Conservation (phyloP, 1,139 yeast species). For the Wickerhamiella infanticola region DNA sequence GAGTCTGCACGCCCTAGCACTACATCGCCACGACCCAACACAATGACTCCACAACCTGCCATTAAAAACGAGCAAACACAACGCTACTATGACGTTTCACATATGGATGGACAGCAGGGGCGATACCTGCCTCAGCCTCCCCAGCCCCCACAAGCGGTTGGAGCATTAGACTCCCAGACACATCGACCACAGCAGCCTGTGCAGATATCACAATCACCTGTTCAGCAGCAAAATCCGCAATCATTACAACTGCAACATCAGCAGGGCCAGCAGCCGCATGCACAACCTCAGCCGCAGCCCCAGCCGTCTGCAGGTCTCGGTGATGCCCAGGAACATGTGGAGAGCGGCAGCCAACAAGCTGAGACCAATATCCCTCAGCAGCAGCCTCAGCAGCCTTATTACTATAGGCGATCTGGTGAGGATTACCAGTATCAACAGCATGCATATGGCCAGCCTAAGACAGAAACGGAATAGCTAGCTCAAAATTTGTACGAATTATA, state of each 20-base stretch:
- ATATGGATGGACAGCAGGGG: too few relatives aligned
- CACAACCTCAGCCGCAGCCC: conserved; percentile 1
- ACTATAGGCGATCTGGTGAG: conserved; percentile 2
- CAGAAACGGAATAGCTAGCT: background rate
- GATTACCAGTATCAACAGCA: conserved; percentile 1
- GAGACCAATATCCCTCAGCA: background rate
- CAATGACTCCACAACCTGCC: too few relatives aligned
- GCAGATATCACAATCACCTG: too few relatives aligned
- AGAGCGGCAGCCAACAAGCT: background rate
- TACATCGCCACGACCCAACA: too few relatives aligned
- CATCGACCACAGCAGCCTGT: too few relatives aligned
- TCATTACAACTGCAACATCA: background rate
- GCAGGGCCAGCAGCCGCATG: conserved; percentile 3
- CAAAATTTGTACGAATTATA: too few relatives aligned
- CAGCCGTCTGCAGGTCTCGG: background rate
- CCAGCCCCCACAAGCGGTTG: background rate
- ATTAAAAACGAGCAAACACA: too few relatives aligned
- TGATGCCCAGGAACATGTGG: background rate
- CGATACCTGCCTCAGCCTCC: conserved; percentile 1
- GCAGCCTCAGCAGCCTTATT: conserved; percentile 3
- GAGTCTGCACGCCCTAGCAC: too few relatives aligned
- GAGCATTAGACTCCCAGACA: too few relatives aligned
- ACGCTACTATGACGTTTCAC: too few relatives aligned
- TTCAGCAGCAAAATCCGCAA: too few relatives aligned
- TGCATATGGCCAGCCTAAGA: background rate